Percentiles rank a stretch among this genome's conserved stretches.
These are phyloP conservation scores for Combretum micranthum DNA, from an alignment of 345 rosid genomes.

Conservation along the genomic window DNA sequence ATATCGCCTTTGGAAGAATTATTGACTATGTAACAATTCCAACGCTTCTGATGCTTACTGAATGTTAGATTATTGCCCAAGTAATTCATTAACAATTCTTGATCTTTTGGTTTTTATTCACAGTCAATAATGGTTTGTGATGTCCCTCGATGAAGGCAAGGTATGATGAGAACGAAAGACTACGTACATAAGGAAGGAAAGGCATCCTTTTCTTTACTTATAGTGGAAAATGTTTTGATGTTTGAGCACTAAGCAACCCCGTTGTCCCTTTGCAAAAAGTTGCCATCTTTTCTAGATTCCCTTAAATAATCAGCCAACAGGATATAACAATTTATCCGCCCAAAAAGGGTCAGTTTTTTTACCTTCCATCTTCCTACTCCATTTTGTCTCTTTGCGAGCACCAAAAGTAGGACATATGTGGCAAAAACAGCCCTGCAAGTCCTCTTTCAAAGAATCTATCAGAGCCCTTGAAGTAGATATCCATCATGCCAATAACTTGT, in stretches of 20 bases:
- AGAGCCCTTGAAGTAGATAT: conserved; percentile 59
- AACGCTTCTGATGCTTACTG: too few species aligned
- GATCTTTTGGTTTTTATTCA: too few species aligned
- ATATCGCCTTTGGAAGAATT: too few species aligned
- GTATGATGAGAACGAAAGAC: too few species aligned
- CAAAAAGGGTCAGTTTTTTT: conserved; percentile 2
- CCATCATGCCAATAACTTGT: conserved; percentile 61
- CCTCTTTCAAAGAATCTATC: conserved; percentile 52
- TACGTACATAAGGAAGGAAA: conserved; percentile 13
- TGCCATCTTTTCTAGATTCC: background rate
- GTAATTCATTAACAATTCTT: too few species aligned
- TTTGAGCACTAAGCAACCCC: conserved; percentile 29
- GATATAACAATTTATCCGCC: conserved; percentile 14
- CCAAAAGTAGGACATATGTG: conserved; percentile 28
- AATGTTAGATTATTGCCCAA: too few species aligned
- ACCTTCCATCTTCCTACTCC: background rate
- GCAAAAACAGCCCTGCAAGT: conserved; percentile 35
- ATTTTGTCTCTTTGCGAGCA: background rate
- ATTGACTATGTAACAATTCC: too few species aligned
- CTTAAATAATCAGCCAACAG: conserved; percentile 6
- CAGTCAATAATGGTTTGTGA: too few species aligned
- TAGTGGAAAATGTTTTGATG: conserved; percentile 6
- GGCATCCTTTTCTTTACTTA: conserved; percentile 42
- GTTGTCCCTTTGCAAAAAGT: conserved; percentile 4
- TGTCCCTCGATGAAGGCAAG: too few species aligned